Conservation (phyloP, 2,329 filamentous ascomycete genomes). For the Stagonosporopsis rhizophila region DNA sequence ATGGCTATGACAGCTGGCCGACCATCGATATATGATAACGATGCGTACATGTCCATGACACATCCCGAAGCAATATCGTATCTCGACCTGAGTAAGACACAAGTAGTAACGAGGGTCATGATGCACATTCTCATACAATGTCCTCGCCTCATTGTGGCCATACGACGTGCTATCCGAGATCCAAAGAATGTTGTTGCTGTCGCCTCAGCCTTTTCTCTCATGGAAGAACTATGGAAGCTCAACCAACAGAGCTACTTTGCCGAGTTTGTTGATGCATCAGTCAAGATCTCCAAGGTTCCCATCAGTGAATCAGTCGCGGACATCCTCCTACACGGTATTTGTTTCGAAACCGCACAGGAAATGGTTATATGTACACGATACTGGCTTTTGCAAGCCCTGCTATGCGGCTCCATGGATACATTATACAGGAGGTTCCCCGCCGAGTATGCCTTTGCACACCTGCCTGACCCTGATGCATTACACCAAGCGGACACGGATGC, state of each 20-base stretch:
- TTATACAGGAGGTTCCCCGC: not conserved
- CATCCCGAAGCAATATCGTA: not conserved
- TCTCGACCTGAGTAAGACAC: not conserved
- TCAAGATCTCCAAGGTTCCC: not conserved
- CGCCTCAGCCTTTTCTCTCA: not conserved
- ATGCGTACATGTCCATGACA: conserved; percentile 2
- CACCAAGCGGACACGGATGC: not conserved
- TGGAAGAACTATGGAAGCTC: not conserved
- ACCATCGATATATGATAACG: conserved; percentile 7
- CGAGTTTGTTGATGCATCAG: not conserved
- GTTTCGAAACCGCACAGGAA: not conserved
- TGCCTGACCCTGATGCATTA: not conserved
- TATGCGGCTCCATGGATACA: conserved; percentile 9
- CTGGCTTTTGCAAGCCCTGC: conserved; percentile 6
- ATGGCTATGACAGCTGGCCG: conserved; percentile 6
- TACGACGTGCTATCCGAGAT: not conserved
- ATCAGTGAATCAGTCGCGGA: not conserved
- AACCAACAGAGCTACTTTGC: not conserved
- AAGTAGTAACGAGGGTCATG: not conserved
- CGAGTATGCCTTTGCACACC: not conserved
- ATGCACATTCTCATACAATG: conserved; percentile 12
- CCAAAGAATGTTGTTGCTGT: not conserved
- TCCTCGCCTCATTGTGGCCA: conserved; percentile 1
- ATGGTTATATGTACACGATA: conserved; percentile 5
- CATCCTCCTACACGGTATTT: not conserved